Conservation (phyloP, 768 basidiomycete genomes). For the Rhodotorula taiwanensis region DNA sequence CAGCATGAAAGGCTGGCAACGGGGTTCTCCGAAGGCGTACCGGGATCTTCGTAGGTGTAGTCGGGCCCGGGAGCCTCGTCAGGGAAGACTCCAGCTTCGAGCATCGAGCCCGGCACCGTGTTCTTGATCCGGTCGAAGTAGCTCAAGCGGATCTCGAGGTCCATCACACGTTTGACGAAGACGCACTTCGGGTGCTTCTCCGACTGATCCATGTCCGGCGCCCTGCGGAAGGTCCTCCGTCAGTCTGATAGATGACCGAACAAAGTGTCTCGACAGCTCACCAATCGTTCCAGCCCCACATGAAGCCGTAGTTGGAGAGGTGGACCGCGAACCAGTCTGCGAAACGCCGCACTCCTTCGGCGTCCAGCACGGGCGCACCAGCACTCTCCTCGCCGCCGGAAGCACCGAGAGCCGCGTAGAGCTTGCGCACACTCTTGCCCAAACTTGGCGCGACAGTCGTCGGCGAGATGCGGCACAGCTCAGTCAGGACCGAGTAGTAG, state of each 20-base stretch:
- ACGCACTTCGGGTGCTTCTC: slow-evolving; percentile 75
- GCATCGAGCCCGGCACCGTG: slow-evolving; percentile 77
- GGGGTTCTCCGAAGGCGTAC: neutral
- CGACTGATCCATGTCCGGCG: slow-evolving; percentile 69
- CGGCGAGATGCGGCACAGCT: slow-evolving; percentile 89
- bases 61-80: slow-evolving; percentile 68
- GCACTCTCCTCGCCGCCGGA: slow-evolving; percentile 45
- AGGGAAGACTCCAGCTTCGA: slow-evolving; percentile 61
- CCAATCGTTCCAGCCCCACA: slow-evolving; percentile 99
- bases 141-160: slow-evolving; percentile 81
- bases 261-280: slow-evolving; percentile 45
- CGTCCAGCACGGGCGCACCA: slow-evolving; percentile 53
- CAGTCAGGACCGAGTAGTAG: slow-evolving; percentile 79
- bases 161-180: slow-evolving; percentile 78
- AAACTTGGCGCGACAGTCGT: slow-evolving; percentile 90
- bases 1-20: neutral
- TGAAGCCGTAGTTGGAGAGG: slow-evolving; percentile 95
- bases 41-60: slow-evolving; percentile 68
- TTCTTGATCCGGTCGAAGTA: slow-evolving; percentile 89
- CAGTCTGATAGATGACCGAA: neutral
- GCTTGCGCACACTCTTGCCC: slow-evolving; percentile 83
- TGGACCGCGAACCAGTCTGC: slow-evolving; percentile 94
- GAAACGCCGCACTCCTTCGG: slow-evolving; percentile 71
- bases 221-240: slow-evolving; percentile 51
- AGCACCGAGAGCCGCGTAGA: slow-evolving; percentile 71